These are phyloP conservation scores for Phialophora expanda DNA, from an alignment of 2,329 filamentous ascomycete genomes.

Conservation along the genomic window DNA sequence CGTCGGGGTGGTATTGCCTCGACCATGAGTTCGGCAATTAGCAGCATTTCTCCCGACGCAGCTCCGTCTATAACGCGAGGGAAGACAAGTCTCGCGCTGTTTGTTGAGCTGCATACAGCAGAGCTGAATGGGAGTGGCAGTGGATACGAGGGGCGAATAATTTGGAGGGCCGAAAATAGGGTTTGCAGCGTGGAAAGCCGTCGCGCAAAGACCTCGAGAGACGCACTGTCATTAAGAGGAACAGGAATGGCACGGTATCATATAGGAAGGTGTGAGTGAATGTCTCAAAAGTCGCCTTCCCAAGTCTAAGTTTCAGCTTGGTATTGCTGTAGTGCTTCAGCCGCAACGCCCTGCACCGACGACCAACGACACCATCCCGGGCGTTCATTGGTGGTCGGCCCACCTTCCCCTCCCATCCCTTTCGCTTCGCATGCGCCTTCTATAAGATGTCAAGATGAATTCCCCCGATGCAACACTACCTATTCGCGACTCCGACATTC, in stretches of 20 bases:
- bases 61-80: not conserved
- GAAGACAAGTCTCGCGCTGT: not conserved
- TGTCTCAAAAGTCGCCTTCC: not conserved
- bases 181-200: not conserved
- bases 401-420: not conserved
- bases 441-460: not conserved
- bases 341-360: not conserved
- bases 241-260: not conserved
- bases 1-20: not conserved
- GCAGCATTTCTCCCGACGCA: not conserved
- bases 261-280: not conserved
- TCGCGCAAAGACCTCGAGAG: not conserved
- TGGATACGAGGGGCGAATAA: not conserved
- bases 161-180: not conserved
- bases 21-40: not conserved
- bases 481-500: slow-evolving; percentile 8
- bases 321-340: slow-evolving; percentile 6
- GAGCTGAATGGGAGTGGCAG: not conserved
- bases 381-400: not conserved
- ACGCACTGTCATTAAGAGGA: not conserved
- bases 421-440: slow-evolving; percentile 9
- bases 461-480: not conserved
- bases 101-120: not conserved
- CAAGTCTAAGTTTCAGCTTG: not conserved
- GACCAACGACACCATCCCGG: not conserved